phyloP scores from a whole-genome alignment of 202 grass and related monocot genomes.

The Schoenoplectus tabernaemontani region DNA sequence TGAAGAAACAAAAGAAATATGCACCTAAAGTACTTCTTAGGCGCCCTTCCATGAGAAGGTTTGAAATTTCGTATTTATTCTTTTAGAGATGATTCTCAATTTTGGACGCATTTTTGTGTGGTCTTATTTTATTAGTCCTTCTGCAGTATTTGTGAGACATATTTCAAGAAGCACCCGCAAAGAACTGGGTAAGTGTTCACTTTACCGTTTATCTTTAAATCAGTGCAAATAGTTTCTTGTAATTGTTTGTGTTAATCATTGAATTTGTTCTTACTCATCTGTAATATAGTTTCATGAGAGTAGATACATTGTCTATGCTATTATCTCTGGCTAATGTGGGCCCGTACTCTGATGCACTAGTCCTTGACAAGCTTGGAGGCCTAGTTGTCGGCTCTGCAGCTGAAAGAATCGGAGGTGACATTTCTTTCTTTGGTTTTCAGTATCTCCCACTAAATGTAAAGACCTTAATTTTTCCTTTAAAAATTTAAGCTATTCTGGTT shows the following conservation, averaged over 20 bases:
- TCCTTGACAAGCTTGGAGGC: conserved; percentile 87
- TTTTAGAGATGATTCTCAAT: not conserved
- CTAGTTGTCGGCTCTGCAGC: conserved; percentile 73
- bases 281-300: conserved; percentile 73
- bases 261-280: conserved; percentile 21
- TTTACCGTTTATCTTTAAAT: conserved; percentile 9
- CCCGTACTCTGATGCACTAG: conserved; percentile 70
- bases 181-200: conserved; percentile 59
- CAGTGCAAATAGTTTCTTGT: not conserved
- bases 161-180: conserved; percentile 89
- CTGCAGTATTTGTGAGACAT: conserved; percentile 97
- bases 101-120: not conserved
- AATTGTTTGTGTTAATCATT: conserved; percentile 17
- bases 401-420: conserved; percentile 81
- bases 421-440: conserved; percentile 5
- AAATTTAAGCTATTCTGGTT: not conserved
- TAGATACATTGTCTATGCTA: conserved; percentile 77
- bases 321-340: conserved; percentile 89
- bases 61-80: not conserved
- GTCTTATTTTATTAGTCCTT: conserved; percentile 4
- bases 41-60: conserved; percentile 70
- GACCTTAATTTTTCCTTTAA: not conserved
- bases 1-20: conserved; percentile 99
- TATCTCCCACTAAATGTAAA: not conserved
- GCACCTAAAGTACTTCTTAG: conserved; percentile 87